Evolutionary conservation across 352 stramenopile species (phyloP).

Genomic region (Phytophthora rubi): DNA sequence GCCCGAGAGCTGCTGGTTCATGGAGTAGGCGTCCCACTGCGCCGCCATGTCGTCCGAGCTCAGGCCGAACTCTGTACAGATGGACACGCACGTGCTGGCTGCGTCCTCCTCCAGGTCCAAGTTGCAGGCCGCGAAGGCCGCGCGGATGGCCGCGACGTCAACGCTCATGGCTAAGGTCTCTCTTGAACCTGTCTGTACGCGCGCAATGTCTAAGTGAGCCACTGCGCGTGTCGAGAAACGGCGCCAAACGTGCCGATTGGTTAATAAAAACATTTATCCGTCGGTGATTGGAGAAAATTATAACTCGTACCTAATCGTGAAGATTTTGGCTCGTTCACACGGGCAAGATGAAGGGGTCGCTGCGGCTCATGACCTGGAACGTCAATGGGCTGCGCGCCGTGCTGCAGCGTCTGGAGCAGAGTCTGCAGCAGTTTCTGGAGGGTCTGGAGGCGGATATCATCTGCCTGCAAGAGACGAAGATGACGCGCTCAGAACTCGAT

Average conservation of each 20-base stretch:
- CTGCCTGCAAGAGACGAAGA: conserved; percentile 89
- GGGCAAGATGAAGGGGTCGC: conserved; percentile 21
- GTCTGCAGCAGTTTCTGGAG: conserved; percentile 57
- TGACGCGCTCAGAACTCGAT: conserved; percentile 83
- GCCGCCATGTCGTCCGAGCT: conserved; percentile 79
- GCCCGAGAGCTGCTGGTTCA: conserved; percentile 81
- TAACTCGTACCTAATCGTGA: not conserved
- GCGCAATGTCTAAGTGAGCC: conserved; percentile 24
- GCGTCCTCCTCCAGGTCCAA: conserved; percentile 78
- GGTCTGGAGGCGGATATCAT: conserved; percentile 72
- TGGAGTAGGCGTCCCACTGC: conserved; percentile 87
- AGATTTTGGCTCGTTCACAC: not conserved
- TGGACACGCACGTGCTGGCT: conserved; percentile 64
- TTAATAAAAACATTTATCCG: conserved; percentile 4
- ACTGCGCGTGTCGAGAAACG: conserved; percentile 27
- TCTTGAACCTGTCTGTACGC: not conserved
- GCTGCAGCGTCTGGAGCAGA: conserved; percentile 64
- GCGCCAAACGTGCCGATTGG: conserved; percentile 52
- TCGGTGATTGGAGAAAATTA: conserved; percentile 21
- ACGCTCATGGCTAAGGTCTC: conserved; percentile 46
- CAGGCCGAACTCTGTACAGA: conserved; percentile 81
- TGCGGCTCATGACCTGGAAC: conserved; percentile 86
- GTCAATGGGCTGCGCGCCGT: conserved; percentile 85
- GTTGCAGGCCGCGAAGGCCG: conserved; percentile 77
- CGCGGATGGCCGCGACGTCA: conserved; percentile 64